phyloP scores from a whole-genome alignment of 305 asterid species.

The Ruellia speciosa region DNA sequence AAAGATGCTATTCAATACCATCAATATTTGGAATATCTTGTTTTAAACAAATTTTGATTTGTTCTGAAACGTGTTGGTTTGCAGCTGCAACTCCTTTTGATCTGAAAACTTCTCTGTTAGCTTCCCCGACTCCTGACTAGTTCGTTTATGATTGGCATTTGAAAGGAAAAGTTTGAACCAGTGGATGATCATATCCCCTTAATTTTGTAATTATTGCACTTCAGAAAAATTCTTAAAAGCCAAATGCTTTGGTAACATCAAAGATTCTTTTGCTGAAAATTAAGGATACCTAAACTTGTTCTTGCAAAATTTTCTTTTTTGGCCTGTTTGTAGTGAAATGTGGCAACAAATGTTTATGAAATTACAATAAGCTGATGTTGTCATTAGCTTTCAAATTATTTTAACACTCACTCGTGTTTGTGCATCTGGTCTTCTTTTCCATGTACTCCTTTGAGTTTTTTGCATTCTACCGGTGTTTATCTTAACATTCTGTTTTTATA shows the following conservation, averaged over 20 bases:
- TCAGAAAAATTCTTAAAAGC: constrained; percentile 1
- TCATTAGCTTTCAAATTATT: background rate
- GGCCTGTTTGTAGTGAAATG: background rate
- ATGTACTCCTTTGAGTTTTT: background rate
- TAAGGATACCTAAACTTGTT: background rate
- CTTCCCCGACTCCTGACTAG: background rate
- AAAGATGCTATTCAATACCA: too few relatives aligned
- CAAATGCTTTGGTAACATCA: too few relatives aligned
- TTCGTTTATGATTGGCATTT: constrained; percentile 3
- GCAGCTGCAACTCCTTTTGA: background rate
- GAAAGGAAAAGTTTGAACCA: background rate
- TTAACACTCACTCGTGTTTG: too few relatives aligned
- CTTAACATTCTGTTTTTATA: constrained; percentile 8
- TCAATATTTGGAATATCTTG: too few relatives aligned
- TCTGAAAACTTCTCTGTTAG: constrained; percentile 8
- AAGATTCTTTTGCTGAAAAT: background rate
- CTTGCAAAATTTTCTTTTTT: constrained; percentile 6
- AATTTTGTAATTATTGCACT: background rate
- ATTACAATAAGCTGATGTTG: background rate
- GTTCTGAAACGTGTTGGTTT: too few relatives aligned
- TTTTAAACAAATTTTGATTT: too few relatives aligned
- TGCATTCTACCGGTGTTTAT: background rate
- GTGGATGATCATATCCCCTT: constrained; percentile 2
- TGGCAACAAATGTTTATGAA: background rate
- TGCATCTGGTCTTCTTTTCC: background rate